Conservation (phyloP, 2,329 filamentous ascomycete species). For the Cordyceps javanica region DNA sequence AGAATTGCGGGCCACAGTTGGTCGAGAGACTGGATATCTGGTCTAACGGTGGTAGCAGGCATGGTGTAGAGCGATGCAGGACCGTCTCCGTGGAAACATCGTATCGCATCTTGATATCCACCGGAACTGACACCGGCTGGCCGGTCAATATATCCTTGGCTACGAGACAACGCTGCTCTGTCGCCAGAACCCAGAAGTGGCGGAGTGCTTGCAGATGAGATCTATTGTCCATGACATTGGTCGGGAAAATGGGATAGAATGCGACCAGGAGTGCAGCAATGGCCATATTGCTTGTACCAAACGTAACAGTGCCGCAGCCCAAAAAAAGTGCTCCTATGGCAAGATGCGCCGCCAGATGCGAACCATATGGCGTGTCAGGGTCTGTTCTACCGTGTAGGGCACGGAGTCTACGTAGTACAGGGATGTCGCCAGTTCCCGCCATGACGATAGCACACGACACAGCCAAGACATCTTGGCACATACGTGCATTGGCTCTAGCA, state of each 20-base stretch:
- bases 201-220: constrained; percentile 94
- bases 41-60: constrained; percentile 57
- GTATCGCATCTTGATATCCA: constrained; percentile 56
- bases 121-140: constrained; percentile 67
- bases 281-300: constrained; percentile 81
- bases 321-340: constrained; percentile 88
- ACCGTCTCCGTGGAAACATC: constrained; percentile 31
- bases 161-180: constrained; percentile 82
- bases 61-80: constrained; percentile 46
- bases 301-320: constrained; percentile 86
- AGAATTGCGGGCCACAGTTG: constrained; percentile 61
- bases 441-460: constrained; percentile 82
- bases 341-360: constrained; percentile 86
- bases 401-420: constrained; percentile 77
- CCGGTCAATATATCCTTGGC: constrained; percentile 81
- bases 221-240: constrained; percentile 84
- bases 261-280: constrained; percentile 81
- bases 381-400: constrained; percentile 84
- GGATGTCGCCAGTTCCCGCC: constrained; percentile 89
- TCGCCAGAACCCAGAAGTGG: constrained; percentile 93
- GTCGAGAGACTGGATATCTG: constrained; percentile 55
- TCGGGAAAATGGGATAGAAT: constrained; percentile 91
- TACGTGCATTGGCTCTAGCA: constrained; percentile 73
- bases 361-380: constrained; percentile 80
- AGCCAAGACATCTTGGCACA: constrained; percentile 84